Percentiles rank a stretch among this genome's conserved stretches.
Conservation (phyloP, 768 basidiomycete species). For the Mycena polygramma region DNA sequence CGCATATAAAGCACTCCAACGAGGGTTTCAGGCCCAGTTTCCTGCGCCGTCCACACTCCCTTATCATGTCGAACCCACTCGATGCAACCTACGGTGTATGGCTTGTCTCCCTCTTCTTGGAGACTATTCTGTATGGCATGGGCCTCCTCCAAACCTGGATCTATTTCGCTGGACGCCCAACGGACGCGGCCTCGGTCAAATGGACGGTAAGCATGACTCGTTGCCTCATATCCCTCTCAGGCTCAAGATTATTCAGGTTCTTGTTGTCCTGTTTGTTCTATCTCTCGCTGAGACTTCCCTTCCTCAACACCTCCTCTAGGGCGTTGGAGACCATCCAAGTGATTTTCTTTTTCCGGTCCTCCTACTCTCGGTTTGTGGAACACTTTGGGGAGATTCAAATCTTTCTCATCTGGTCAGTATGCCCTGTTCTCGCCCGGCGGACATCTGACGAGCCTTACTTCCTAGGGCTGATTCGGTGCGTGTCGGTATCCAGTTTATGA, state of each 20-base stretch:
- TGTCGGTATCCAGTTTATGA: neutral
- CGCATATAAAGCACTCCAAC: too few species aligned
- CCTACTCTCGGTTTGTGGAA: slow-evolving; percentile 27
- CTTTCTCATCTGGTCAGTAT: slow-evolving; percentile 23
- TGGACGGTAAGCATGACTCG: too few species aligned
- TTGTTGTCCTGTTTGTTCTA: neutral
- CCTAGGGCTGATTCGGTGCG: slow-evolving; percentile 30
- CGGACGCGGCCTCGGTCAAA: slow-evolving; percentile 1
- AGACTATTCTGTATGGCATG: too few species aligned
- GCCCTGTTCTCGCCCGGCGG: neutral
- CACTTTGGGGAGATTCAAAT: slow-evolving; percentile 11
- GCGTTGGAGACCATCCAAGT: slow-evolving; percentile 30
- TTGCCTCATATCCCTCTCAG: neutral
- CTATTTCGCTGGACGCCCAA: too few species aligned
- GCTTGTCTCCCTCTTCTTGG: slow-evolving; percentile 16
- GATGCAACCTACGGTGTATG: slow-evolving; percentile 33
- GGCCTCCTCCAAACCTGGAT: too few species aligned
- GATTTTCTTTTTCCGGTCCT: slow-evolving; percentile 26
- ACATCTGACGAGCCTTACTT: neutral
- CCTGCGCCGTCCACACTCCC: too few species aligned
- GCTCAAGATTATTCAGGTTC: slow-evolving; percentile 10
- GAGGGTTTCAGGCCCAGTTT: too few species aligned
- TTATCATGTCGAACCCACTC: slow-evolving; percentile 11
- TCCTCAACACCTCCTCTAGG: neutral
- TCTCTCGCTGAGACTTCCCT: neutral